A percentile compares a stretch with the other conserved stretches of the same genome.
phyloP scores from a whole-genome alignment of 1,284 basidiomycete genomes.

The Leccinum insolens region DNA sequence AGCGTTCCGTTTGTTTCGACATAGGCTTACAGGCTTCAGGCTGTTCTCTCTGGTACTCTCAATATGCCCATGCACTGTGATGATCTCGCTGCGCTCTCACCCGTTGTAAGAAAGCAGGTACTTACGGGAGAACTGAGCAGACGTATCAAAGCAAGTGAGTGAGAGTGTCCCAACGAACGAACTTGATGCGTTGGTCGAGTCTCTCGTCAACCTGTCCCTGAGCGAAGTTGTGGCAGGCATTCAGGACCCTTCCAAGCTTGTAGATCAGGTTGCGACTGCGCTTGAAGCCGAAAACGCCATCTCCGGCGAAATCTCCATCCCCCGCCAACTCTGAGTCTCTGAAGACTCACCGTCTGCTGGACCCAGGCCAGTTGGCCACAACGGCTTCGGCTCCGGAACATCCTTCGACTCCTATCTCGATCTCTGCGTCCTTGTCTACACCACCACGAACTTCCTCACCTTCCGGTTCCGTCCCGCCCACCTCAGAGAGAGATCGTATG shows the following conservation, averaged over 20 bases:
- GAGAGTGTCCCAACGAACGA: constrained; percentile 55
- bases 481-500: constrained; percentile 77
- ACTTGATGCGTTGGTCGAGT: constrained; percentile 67
- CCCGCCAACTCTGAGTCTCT: constrained; percentile 44
- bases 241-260: constrained; percentile 67
- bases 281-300: constrained; percentile 47
- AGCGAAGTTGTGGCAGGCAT: constrained; percentile 76
- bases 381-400: constrained; percentile 83
- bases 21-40: constrained; percentile 43
- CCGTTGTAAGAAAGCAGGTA: constrained; percentile 83
- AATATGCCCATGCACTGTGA: constrained; percentile 82
- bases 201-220: constrained; percentile 67
- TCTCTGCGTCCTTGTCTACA: constrained; percentile 69
- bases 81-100: constrained; percentile 76
- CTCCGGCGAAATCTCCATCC: constrained; percentile 48
- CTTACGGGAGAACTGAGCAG: constrained; percentile 80
- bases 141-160: constrained; percentile 63
- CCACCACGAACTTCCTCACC: constrained; percentile 82
- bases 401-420: constrained; percentile 78
- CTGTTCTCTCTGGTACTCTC: constrained; percentile 74
- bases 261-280: constrained; percentile 59
- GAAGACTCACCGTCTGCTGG: constrained; percentile 65
- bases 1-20: constrained; percentile 1
- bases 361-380: constrained; percentile 61
- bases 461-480: constrained; percentile 70